Evolutionary conservation across 2,329 filamentous ascomycete species (phyloP).

Genomic region (Huntiella bhutanensis): DNA sequence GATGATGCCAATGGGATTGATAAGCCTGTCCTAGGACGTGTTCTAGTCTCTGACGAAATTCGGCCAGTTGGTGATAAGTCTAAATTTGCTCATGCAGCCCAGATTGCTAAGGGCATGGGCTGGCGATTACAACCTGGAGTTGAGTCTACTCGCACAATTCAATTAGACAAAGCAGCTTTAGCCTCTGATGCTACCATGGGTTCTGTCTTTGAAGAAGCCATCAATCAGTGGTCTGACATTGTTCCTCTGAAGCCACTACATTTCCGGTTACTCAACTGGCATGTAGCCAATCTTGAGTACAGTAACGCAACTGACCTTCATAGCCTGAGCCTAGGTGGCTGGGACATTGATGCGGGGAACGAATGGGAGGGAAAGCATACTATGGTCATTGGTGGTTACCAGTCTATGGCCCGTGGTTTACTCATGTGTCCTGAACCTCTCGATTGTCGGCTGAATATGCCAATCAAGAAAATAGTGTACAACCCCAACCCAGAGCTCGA

Average conservation of each 20-base stretch:
- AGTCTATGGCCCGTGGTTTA: conserved; percentile 75
- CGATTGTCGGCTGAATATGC: conserved; percentile 54
- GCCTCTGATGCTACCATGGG: conserved; percentile 58
- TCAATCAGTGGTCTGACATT: conserved; percentile 68
- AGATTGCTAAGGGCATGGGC: conserved; percentile 62
- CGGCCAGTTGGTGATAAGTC: conserved; percentile 8
- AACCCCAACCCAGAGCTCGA: conserved; percentile 24
- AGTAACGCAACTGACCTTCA: conserved; percentile 83
- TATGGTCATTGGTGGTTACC: conserved; percentile 85
- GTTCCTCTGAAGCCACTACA: conserved; percentile 73
- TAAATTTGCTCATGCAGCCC: conserved; percentile 33
- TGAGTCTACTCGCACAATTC: conserved; percentile 44
- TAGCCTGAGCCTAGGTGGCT: conserved; percentile 70
- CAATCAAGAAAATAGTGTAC: conserved; percentile 52
- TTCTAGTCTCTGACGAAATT: conserved; percentile 4
- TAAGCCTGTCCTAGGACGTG: neutral
- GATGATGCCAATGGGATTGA: conserved; percentile 37
- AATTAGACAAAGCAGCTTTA: conserved; percentile 47
- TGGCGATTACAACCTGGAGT: conserved; percentile 55
- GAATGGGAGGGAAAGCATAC: conserved; percentile 93
- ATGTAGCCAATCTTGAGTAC: conserved; percentile 94
- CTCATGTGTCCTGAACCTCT: conserved; percentile 59
- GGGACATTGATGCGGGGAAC: conserved; percentile 95
- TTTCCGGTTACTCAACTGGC: conserved; percentile 87
- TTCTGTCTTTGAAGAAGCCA: conserved; percentile 79